Percentiles rank a stretch among this genome's conserved stretches.
phyloP scores from a whole-genome alignment of 257 asterid genomes.

The Solanum megistacrolobum region DNA sequence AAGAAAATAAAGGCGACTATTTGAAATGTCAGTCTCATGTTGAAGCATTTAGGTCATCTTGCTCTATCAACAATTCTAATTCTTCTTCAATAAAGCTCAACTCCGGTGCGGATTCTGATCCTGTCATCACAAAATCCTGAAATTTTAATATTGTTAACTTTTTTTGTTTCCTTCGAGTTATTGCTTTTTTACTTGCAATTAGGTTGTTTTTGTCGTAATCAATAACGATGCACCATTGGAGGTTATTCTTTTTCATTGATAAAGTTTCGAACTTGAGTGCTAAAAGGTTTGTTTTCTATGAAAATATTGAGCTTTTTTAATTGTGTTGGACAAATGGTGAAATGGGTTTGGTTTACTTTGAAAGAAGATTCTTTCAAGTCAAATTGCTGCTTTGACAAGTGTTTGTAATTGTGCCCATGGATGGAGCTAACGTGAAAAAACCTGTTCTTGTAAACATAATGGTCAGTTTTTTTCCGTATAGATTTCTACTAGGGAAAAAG shows the following conservation, averaged over 20 bases:
- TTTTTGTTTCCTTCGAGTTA: neutral
- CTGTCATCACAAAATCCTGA: neutral
- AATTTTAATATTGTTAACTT: neutral
- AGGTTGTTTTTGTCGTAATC: neutral
- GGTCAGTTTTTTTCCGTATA: neutral
- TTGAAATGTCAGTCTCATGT: conserved; percentile 54
- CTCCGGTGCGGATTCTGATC: neutral
- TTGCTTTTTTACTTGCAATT: neutral
- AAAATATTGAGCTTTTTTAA: neutral
- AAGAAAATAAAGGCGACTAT: conserved; percentile 52
- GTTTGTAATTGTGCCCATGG: neutral
- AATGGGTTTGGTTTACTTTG: neutral
- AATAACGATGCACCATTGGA: neutral
- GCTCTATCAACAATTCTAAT: conserved; percentile 34
- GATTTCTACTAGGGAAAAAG: neutral
- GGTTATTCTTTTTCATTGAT: neutral
- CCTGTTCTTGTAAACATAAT: neutral
- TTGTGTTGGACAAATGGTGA: neutral
- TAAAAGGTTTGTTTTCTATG: neutral
- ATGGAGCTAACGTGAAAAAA: neutral
- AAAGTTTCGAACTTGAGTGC: neutral
- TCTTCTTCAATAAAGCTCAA: conserved; percentile 10
- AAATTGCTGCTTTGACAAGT: neutral
- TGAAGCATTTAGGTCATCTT: conserved; percentile 53
- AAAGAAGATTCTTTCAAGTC: neutral